A percentile compares a stretch with the other conserved stretches of the same genome.
phyloP scores from a whole-genome alignment of 768 basidiomycete genomes.

The Hydnomerulius pinastri region DNA sequence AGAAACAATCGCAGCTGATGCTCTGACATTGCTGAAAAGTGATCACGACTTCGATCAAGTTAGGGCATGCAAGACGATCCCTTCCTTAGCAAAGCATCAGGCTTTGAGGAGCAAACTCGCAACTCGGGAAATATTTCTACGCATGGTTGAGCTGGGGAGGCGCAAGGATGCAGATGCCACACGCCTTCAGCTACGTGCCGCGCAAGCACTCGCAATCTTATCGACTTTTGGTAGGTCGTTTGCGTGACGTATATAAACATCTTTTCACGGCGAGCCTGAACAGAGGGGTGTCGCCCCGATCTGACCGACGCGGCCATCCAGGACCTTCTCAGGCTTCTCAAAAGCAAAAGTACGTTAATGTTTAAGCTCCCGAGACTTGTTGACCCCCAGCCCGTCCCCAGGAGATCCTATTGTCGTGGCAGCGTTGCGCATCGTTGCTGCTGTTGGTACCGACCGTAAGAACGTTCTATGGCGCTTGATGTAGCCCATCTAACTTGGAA shows the following conservation, averaged over 20 bases:
- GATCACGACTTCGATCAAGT: background rate
- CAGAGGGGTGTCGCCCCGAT: background rate
- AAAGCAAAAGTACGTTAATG: background rate
- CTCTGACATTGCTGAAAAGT: slow-evolving; percentile 1
- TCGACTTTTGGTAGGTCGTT: background rate
- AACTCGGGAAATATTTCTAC: slow-evolving; percentile 3
- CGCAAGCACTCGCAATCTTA: slow-evolving; percentile 3
- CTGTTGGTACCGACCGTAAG: slow-evolving; percentile 3
- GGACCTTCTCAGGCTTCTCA: background rate
- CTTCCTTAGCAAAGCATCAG: slow-evolving; percentile 1
- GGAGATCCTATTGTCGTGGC: slow-evolving; percentile 5
- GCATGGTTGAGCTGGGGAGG: slow-evolving; percentile 1
- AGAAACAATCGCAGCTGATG: background rate
- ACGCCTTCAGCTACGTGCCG: slow-evolving; percentile 3
- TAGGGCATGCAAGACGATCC: slow-evolving; percentile 8
- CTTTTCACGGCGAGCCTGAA: background rate
- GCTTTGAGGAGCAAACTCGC: background rate
- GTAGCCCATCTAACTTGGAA: background rate
- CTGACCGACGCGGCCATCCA: background rate
- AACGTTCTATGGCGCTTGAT: background rate
- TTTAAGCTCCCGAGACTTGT: too few species aligned
- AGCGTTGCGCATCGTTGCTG: slow-evolving; percentile 7
- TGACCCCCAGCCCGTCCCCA: background rate
- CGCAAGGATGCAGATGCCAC: slow-evolving; percentile 1
- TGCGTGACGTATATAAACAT: background rate